Conservation (phyloP, 768 basidiomycete species). For the Myochromella boudieri region DNA sequence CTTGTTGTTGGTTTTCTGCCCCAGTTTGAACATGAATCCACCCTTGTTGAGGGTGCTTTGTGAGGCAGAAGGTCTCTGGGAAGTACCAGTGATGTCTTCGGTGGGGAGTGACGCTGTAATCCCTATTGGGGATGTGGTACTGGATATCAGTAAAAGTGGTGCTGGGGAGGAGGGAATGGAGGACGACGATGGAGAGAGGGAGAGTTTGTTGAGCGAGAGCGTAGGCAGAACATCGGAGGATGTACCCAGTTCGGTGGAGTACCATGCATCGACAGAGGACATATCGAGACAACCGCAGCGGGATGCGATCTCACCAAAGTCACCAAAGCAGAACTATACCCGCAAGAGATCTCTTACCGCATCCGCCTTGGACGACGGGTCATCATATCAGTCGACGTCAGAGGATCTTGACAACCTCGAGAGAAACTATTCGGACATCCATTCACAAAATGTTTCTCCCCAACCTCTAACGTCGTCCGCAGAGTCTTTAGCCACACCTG, state of each 20-base stretch:
- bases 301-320: conserved; percentile 12
- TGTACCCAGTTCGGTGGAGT: conserved; percentile 29
- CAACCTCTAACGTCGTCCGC: conserved; percentile 58
- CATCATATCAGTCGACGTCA: conserved; percentile 31
- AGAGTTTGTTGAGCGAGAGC: conserved; percentile 25
- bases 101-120: too few relatives aligned
- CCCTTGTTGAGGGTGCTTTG: conserved; percentile 70
- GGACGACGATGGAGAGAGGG: conserved; percentile 20
- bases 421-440: conserved; percentile 14
- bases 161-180: conserved; percentile 21
- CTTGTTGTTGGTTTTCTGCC: conserved; percentile 84
- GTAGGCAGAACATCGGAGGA: conserved; percentile 27
- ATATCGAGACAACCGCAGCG: conserved; percentile 4
- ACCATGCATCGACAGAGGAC: conserved; percentile 36
- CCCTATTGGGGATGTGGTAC: conserved; percentile 21
- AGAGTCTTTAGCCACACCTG: conserved; percentile 59
- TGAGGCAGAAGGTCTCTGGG: conserved; percentile 71
- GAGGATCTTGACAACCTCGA: conserved; percentile 22
- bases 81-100: conserved; percentile 26
- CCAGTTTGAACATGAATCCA: conserved; percentile 79
- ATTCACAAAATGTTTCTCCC: conserved; percentile 30
- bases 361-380: conserved; percentile 21
- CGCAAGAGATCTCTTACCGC: conserved; percentile 15
- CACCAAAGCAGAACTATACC: conserved; percentile 3
- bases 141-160: conserved; percentile 25